Percentiles rank a stretch among this genome's conserved stretches.
Evolutionary conservation across 495 filamentous ascomycete species (phyloP).

Genomic region (Niebla homalea): DNA sequence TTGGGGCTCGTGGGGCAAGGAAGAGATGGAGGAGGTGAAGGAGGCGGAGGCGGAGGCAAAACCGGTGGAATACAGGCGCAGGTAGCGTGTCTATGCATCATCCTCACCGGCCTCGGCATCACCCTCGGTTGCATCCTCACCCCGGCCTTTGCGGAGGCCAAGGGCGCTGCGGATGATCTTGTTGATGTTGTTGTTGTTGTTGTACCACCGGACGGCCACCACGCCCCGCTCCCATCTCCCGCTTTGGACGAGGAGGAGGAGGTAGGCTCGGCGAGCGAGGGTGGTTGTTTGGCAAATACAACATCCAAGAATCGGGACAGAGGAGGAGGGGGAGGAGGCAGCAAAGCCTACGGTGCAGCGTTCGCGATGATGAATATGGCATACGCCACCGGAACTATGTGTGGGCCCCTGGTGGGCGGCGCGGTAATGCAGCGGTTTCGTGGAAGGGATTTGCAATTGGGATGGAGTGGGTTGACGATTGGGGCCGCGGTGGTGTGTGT

Average conservation of each 20-base stretch:
- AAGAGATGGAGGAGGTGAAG: slow-evolving; percentile 14
- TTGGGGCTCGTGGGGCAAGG: slow-evolving; percentile 44
- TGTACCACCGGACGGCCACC: too few species aligned
- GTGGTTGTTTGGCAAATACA: too few species aligned
- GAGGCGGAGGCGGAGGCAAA: too few species aligned
- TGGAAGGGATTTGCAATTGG: too few species aligned
- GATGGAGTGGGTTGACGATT: slow-evolving; percentile 22
- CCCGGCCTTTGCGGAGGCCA: slow-evolving; percentile 51
- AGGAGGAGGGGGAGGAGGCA: slow-evolving; percentile 20
- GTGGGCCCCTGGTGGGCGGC: slow-evolving; percentile 26
- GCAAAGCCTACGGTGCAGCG: slow-evolving; percentile 28
- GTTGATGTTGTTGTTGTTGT: not conserved
- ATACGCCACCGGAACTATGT: slow-evolving; percentile 23
- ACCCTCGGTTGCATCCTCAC: slow-evolving; percentile 37
- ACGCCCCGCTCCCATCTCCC: too few species aligned
- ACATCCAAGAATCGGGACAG: too few species aligned
- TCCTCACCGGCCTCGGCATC: slow-evolving; percentile 43
- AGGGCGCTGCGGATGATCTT: slow-evolving; percentile 24
- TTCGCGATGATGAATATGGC: slow-evolving; percentile 25
- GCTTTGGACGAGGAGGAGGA: too few species aligned
- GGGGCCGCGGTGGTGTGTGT: slow-evolving; percentile 1
- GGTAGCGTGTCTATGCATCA: slow-evolving; percentile 43
- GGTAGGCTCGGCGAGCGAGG: too few species aligned
- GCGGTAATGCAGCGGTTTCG: slow-evolving; percentile 20
- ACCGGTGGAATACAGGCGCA: slow-evolving; percentile 23